Conservation (phyloP, 352 stramenopile genomes). For the Phytophthora sp. region DNA sequence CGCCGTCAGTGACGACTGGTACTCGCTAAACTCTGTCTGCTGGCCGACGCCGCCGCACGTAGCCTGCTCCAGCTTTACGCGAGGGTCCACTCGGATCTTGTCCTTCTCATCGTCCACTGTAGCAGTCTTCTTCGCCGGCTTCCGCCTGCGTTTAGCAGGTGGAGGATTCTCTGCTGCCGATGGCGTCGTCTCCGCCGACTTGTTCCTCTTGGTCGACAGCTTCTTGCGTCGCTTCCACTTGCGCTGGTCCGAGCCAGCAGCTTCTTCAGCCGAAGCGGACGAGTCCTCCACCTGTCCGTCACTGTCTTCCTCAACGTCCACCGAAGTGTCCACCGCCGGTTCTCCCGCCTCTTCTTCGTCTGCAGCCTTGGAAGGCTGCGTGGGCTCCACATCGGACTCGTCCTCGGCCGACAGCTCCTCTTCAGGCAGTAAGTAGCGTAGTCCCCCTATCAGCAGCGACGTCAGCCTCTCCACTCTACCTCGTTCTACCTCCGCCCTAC, state of each 20-base stretch:
- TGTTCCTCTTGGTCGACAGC: conserved; percentile 28
- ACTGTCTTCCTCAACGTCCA: conserved; percentile 6
- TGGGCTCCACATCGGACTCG: conserved; percentile 21
- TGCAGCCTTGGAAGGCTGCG: conserved; percentile 4
- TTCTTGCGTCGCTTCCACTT: conserved; percentile 46
- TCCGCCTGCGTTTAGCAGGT: conserved; percentile 1
- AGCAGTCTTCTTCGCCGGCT: conserved; percentile 6
- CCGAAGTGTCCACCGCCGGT: background rate
- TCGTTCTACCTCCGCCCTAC: conserved; percentile 13
- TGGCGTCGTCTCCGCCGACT: conserved; percentile 13
- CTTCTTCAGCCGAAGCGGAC: background rate
- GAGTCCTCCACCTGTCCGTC: conserved; percentile 1
- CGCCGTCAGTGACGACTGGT: conserved; percentile 27
- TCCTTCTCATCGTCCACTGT: conserved; percentile 2
- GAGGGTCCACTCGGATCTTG: conserved; percentile 12
- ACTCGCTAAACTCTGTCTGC: conserved; percentile 30
- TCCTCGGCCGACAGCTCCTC: conserved; percentile 19
- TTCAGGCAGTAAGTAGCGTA: conserved; percentile 30
- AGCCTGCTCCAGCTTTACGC: conserved; percentile 19
- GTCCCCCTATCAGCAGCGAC: conserved; percentile 15
- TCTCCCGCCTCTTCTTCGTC: background rate
- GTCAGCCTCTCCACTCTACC: background rate
- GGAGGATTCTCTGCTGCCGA: background rate
- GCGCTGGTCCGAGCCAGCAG: conserved; percentile 12
- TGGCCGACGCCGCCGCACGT: conserved; percentile 11